Base-by-base conservation (phyloP, 306 rosid species). In the Luffa aegyptiaca region DNA sequence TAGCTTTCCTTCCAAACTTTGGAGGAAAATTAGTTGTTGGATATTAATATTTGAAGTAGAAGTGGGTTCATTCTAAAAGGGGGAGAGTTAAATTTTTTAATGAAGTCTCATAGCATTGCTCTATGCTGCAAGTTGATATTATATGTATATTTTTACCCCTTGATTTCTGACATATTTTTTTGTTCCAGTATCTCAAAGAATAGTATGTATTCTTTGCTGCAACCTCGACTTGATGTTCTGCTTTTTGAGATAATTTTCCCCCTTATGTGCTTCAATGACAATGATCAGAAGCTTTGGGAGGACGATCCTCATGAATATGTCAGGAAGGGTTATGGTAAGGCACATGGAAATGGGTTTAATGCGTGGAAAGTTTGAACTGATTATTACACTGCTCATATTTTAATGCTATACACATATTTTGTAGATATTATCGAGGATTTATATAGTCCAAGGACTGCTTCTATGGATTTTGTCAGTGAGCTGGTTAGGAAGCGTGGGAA, bases 221-320 rank as follows among this genome's bases (percentile, higher is more conserved):
- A 94, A 78, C 89, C 97, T 78, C 93, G 90, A 49, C 91, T 94
- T 68, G 92, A 91, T 87, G 87, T 86, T 82, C 90, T 94, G 41
- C 97, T 94, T 85, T 94, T 94, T 83, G 98, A 92, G 88, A 86
- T 94, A 79, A 92, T 92, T n/a, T 92, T 94, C 36, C 98, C 98
- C 82, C 92, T 94, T 51, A 92, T 94, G 97, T 94, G 97, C 85
- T 94, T 94, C 82, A 94, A 90, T 84, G 97, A 92, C 81, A 88
- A 86, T 72, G 98, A 94, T 84, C 97, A 89, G 83, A 91, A 85
- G 87, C 97, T 94, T 75, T 94, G 98, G 98, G 97, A 92, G 59
- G 98, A 94, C 80, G 98, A 94, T 80, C 97, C 98, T 31, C 97
- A 94, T 86, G 98, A 94, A 81, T 94, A 94, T 84, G 98, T 94